Conservation (phyloP, 495 filamentous ascomycete genomes). For the Podospora fimiseda region DNA sequence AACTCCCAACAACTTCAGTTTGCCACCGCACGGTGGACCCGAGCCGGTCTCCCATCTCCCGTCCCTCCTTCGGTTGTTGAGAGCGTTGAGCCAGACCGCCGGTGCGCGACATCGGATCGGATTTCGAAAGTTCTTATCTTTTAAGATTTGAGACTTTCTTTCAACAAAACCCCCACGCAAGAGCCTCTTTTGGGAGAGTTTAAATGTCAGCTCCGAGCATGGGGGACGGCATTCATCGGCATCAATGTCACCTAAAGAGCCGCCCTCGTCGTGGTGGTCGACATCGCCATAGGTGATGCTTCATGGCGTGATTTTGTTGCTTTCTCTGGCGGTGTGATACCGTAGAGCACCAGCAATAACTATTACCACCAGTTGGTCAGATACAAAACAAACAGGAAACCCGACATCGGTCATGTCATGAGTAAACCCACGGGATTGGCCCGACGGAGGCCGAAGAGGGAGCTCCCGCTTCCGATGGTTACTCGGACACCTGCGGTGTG, state of each 20-base stretch:
- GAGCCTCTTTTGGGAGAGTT: not conserved
- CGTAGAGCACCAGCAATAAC: no score
- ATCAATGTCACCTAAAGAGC: not conserved
- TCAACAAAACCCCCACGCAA: not conserved
- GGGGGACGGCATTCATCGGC: not conserved
- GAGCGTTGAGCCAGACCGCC: not conserved
- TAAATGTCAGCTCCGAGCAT: not conserved
- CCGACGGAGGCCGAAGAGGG: not conserved
- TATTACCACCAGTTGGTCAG: no score
- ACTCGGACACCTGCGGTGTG: not conserved
- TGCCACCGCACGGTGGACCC: not conserved
- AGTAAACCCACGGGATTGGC: not conserved
- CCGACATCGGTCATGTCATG: no score
- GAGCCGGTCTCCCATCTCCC: not conserved
- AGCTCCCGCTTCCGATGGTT: not conserved
- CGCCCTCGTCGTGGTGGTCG: no score
- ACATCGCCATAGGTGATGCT: not conserved
- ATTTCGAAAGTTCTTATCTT: no score
- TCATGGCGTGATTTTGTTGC: not conserved
- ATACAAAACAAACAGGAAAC: no score
- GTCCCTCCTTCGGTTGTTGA: not conserved
- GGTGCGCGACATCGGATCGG: conserved; percentile 8
- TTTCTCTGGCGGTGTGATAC: not conserved
- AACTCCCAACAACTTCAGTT: not conserved
- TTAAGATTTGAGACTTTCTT: no score